Base-by-base conservation (phyloP, 106 monocot species). In the Agapanthus africanus region DNA sequence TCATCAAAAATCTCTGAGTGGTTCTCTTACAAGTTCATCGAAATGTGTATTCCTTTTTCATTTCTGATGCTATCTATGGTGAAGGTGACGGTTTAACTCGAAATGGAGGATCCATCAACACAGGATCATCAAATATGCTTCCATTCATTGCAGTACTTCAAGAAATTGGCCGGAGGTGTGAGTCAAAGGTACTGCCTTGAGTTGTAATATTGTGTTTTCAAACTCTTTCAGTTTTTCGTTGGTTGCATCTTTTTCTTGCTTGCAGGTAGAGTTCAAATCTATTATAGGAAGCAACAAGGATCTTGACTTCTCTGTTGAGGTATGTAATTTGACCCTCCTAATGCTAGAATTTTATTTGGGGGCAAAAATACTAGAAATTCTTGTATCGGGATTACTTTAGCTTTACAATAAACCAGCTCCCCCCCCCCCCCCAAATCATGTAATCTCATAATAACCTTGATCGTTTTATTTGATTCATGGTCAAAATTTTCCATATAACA, bases 101-200 rank as follows among this genome's bases (percentile, higher is more conserved):
- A 40, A 71, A 59, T 70, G 80, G 72, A 67, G 57, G 73, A 63
- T 30, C 61, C 73, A 35, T 30, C 23, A 77, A 63, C 47, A 80
- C 37, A 7, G 83, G 76, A 52, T 70, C 75, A 32, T 15, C 70
- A 23, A 50, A 63, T 73, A 16, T 68, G 71, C 65, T 62, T 54
- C 71, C 78, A 40, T 81, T 79, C 50, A 59, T 93, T 66, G 40
- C 56, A 33, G 90, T 82, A 18, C 65, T 93, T 75, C 79, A 79
- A 79, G 90, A 93, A 79, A 93, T 93, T 65, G 93, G 81, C 1
- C 67, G 79, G 62, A 81, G 73, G 35, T 93, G 86, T 78, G 81
- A 85, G n/a, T 81, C 81, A 37, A 87, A 84, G 84, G 91, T 90
- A 77, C 21, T 74, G 18, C 56, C 14, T 50, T 66, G n/a, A 64